These are phyloP conservation scores for Annulohypoxylon stygium DNA, from an alignment of 495 filamentous ascomycete genomes.

Conservation along the genomic window DNA sequence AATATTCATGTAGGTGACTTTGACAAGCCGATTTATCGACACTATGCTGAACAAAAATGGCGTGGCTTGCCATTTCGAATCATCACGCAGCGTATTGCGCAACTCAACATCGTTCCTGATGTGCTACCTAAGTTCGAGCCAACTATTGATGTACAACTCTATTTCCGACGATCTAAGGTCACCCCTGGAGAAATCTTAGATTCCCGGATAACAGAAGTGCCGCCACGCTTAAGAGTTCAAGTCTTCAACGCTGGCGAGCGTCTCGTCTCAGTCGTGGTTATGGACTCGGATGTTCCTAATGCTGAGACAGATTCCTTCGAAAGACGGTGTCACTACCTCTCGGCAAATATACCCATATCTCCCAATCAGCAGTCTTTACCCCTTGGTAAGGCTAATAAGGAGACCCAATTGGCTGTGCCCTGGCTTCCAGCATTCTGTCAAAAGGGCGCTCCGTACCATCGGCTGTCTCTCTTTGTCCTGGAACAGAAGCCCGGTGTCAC, in stretches of 20 bases:
- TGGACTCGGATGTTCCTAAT: conserved; percentile 92
- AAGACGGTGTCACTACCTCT: conserved; percentile 87
- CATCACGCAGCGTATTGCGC: conserved; percentile 85
- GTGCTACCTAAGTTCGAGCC: conserved; percentile 88
- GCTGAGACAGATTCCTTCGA: conserved; percentile 80
- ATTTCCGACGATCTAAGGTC: conserved; percentile 75
- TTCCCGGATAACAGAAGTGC: conserved; percentile 73
- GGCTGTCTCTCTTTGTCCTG: conserved; percentile 83
- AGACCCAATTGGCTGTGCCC: conserved; percentile 75
- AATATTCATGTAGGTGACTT: conserved; percentile 77
- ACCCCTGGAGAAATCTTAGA: conserved; percentile 83
- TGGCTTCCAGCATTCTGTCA: conserved; percentile 90
- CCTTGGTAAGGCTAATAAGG: conserved; percentile 61
- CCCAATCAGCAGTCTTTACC: conserved; percentile 62
- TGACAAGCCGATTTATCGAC: conserved; percentile 96
- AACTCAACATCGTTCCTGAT: conserved; percentile 93
- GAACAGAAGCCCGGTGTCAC: conserved; percentile 74
- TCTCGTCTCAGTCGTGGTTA: conserved; percentile 83
- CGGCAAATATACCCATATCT: conserved; percentile 69
- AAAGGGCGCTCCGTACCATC: conserved; percentile 92
- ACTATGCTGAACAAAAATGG: conserved; percentile 90
- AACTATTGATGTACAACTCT: conserved; percentile 79
- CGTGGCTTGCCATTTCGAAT: conserved; percentile 75
- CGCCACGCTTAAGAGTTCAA: conserved; percentile 84
- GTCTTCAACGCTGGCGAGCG: conserved; percentile 84